phyloP scores from a whole-genome alignment of 1,139 yeast genomes.

The Diutina rugosa region DNA sequence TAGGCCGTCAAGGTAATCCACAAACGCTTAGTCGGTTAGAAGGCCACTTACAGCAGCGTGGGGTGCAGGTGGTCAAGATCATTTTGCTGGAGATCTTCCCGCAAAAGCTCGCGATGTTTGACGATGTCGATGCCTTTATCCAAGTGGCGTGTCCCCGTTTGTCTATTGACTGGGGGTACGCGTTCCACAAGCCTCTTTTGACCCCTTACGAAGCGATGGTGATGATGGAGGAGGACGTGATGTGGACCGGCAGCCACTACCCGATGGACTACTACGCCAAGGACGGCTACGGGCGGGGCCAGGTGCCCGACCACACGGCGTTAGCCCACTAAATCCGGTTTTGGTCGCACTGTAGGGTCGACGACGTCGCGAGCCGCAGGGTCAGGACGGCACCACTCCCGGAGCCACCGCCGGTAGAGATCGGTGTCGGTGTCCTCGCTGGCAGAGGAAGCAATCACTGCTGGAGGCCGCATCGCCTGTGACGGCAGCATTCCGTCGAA shows the following conservation, averaged over 20 bases:
- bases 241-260: constrained; percentile 55
- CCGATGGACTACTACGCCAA: constrained; percentile 94
- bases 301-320: constrained; percentile 30
- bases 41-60: constrained; percentile 32
- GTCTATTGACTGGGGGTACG: constrained; percentile 98
- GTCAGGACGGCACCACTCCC: not conserved
- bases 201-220: constrained; percentile 98
- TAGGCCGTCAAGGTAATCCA: constrained; percentile 93
- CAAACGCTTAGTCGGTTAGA: constrained; percentile 60
- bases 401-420: not conserved
- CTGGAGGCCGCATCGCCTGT: not conserved
- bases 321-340: not conserved
- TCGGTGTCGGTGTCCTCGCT: not conserved
- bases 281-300: constrained; percentile 91
- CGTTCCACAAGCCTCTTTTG: constrained; percentile 78
- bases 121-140: constrained; percentile 87
- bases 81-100: constrained; percentile 91
- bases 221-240: constrained; percentile 57
- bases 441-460: not conserved
- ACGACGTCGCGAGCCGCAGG: not conserved
- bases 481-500: not conserved
- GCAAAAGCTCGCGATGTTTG: constrained; percentile 83
- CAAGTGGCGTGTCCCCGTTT: constrained; percentile 97
- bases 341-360: not conserved
- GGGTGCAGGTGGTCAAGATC: constrained; percentile 66